Evolutionary conservation across 441 rosid genomes (phyloP).

Genomic region (Jatropha multifida): DNA sequence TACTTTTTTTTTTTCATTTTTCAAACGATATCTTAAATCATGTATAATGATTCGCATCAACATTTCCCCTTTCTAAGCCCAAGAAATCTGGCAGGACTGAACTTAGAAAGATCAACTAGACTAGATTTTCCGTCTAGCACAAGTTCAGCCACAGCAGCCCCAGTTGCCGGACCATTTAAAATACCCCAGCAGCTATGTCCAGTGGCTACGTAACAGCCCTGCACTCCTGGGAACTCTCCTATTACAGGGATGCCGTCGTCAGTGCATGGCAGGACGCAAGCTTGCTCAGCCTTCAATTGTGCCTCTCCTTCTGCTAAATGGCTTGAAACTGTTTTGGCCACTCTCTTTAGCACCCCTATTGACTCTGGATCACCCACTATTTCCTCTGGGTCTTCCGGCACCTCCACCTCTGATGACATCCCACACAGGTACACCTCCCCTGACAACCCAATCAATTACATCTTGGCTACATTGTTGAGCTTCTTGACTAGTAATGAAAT

Average conservation of each 20-base stretch:
- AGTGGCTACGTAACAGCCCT: conserved; percentile 68
- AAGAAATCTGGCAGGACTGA: conserved; percentile 72
- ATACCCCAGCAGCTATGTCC: conserved; percentile 89
- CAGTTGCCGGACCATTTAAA: conserved; percentile 81
- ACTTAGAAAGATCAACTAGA: conserved; percentile 57
- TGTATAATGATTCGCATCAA: neutral
- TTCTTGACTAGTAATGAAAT: no score
- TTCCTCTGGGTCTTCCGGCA: conserved; percentile 75
- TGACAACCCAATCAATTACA: neutral
- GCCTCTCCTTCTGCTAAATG: conserved; percentile 56
- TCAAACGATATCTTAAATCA: neutral
- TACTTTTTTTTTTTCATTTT: no score
- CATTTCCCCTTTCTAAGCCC: conserved; percentile 21
- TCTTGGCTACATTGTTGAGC: no score
- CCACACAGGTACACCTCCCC: conserved; percentile 64
- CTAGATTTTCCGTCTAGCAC: conserved; percentile 56
- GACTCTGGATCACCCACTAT: conserved; percentile 58
- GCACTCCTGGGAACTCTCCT: conserved; percentile 66
- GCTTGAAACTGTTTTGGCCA: conserved; percentile 64
- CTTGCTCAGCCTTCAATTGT: conserved; percentile 67
- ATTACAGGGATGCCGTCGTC: conserved; percentile 68
- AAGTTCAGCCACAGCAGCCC: conserved; percentile 75
- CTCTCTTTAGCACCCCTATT: conserved; percentile 57
- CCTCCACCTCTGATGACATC: conserved; percentile 62
- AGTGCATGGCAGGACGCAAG: conserved; percentile 74